Evolutionary conservation across 345 rosid species (phyloP).

Genomic region (Dipteronia sinensis): DNA sequence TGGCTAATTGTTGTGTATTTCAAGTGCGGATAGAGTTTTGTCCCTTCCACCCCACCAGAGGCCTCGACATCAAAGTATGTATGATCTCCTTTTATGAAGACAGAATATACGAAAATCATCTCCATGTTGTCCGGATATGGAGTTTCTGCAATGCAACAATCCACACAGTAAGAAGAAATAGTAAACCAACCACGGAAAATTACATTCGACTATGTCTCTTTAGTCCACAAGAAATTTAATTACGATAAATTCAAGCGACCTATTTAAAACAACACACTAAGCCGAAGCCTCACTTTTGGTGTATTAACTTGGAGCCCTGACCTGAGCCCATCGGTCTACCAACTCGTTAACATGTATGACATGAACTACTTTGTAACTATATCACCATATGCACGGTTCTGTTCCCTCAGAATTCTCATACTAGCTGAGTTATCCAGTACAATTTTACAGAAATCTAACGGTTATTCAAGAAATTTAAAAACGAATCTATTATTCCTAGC

Average conservation of each 20-base stretch:
- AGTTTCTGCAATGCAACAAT: slow-evolving; percentile 47
- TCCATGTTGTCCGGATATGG: slow-evolving; percentile 52
- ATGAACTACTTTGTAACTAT: no score
- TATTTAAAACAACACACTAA: background rate
- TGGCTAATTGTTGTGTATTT: slow-evolving; percentile 46
- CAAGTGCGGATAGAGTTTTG: slow-evolving; percentile 49
- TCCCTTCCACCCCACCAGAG: slow-evolving; percentile 48
- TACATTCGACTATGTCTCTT: background rate
- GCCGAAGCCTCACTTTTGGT: background rate
- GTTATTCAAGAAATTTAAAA: background rate
- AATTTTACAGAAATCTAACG: background rate
- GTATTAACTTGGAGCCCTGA: background rate
- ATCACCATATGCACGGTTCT: no score
- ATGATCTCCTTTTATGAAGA: slow-evolving; percentile 60
- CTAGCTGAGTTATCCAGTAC: background rate
- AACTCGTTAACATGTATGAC: no score
- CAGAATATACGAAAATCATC: slow-evolving; percentile 53
- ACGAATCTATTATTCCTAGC: background rate
- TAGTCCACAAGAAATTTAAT: background rate
- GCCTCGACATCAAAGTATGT: slow-evolving; percentile 49
- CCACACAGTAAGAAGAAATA: background rate
- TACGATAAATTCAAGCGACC: background rate
- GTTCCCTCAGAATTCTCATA: no score
- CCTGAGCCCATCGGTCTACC: background rate
- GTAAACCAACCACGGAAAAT: background rate